Conservation (phyloP, 1,139 yeast species). For the Magnusiomyces sp. region DNA sequence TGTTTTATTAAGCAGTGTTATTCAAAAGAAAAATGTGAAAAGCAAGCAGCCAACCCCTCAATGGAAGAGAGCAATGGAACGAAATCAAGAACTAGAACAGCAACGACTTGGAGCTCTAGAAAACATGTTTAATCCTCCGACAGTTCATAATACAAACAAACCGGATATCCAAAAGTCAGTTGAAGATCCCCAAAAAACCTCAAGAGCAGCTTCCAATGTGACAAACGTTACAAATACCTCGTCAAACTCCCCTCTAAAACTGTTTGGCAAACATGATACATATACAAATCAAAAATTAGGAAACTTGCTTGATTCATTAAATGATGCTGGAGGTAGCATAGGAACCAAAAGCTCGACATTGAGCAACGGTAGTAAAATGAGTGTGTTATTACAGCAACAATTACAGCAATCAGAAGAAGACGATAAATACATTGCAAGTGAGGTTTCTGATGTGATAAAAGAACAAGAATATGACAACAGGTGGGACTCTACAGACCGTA, state of each 20-base stretch:
- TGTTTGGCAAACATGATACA: conserved; percentile 12
- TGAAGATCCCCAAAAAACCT: neutral
- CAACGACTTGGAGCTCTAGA: neutral
- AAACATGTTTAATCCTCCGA: conserved; percentile 4
- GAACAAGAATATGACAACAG: neutral
- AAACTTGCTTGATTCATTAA: conserved; percentile 6
- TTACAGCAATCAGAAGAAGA: neutral
- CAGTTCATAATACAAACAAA: neutral
- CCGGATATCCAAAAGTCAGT: neutral
- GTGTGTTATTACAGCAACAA: neutral
- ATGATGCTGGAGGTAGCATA: neutral
- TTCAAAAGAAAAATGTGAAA: neutral
- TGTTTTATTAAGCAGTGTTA: neutral
- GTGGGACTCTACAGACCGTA: conserved; percentile 13
- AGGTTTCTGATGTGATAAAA: too few species aligned
- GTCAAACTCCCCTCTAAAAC: conserved; percentile 10
- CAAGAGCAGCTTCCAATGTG: neutral
- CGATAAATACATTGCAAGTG: neutral
- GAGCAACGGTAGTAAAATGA: neutral
- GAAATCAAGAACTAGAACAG: neutral
- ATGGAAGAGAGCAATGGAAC: conserved; percentile 1
- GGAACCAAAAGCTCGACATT: too few species aligned
- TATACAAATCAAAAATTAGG: conserved; percentile 11
- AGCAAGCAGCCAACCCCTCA: neutral
- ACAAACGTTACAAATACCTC: neutral